phyloP scores from a whole-genome alignment of 1,284 basidiomycete genomes.

The Melampsora americana region DNA sequence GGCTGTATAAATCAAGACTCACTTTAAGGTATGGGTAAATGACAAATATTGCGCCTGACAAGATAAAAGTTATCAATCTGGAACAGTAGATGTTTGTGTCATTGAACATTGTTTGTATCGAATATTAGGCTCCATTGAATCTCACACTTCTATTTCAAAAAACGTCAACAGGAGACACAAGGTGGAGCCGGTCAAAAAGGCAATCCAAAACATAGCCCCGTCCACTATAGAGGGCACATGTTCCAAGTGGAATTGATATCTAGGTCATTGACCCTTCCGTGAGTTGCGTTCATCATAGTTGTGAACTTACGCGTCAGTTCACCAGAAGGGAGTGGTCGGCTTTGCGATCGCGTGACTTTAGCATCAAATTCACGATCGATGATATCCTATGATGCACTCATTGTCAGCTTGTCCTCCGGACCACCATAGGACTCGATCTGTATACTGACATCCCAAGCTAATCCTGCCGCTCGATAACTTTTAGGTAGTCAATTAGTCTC shows the following conservation, averaged over 20 bases:
- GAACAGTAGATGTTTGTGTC: neutral
- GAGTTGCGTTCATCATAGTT: neutral
- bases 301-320: constrained; percentile 31
- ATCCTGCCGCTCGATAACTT: constrained; percentile 37
- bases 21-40: constrained; percentile 42
- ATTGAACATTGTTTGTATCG: neutral
- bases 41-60: constrained; percentile 21
- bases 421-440: neutral
- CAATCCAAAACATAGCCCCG: constrained; percentile 35
- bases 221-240: constrained; percentile 14
- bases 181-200: constrained; percentile 23
- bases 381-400: constrained; percentile 8
- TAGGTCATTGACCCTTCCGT: neutral
- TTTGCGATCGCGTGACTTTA: constrained; percentile 33
- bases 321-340: constrained; percentile 26
- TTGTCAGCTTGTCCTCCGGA: neutral
- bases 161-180: constrained; percentile 20
- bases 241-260: neutral
- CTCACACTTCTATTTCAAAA: constrained; percentile 33
- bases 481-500: neutral
- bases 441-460: constrained; percentile 41
- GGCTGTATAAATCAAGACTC: neutral
- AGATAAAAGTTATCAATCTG: constrained; percentile 20
- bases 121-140: neutral
- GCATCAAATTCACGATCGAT: constrained; percentile 39